phyloP scores from a whole-genome alignment of 352 stramenopile genomes.

The Thraustochytrium sp. region DNA sequence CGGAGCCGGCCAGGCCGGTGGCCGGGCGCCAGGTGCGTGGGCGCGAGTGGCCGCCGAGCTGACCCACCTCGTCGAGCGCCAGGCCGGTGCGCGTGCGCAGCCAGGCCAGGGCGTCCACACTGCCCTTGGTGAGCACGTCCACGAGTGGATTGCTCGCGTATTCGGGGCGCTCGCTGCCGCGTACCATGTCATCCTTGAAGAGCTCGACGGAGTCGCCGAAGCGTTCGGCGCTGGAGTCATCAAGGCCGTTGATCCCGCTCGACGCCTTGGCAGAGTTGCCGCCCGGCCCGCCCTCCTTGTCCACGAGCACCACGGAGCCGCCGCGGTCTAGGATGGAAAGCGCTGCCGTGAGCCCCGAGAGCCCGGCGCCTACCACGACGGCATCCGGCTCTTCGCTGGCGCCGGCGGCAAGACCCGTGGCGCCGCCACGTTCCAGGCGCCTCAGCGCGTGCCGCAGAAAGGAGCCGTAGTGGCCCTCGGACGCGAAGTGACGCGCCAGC shows the following conservation, averaged over 20 bases:
- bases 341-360: constrained; percentile 29
- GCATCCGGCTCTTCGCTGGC: too few relatives aligned
- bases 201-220: background rate
- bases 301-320: constrained; percentile 65
- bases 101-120: constrained; percentile 39
- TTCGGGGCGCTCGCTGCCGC: constrained; percentile 24
- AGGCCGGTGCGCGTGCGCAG: constrained; percentile 1
- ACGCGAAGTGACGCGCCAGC: background rate
- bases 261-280: constrained; percentile 82
- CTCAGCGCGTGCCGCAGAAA: background rate
- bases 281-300: constrained; percentile 73
- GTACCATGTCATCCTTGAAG: constrained; percentile 44
- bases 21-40: constrained; percentile 31
- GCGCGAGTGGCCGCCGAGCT: constrained; percentile 44
- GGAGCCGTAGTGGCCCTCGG: background rate
- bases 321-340: constrained; percentile 26
- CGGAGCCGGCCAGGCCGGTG: constrained; percentile 41
- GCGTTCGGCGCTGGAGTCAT: background rate
- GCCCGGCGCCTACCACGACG: constrained; percentile 25
- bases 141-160: constrained; percentile 32
- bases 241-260: constrained; percentile 70
- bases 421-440: background rate
- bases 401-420: background rate
- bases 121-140: constrained; percentile 25
- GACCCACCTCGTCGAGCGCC: constrained; percentile 17